Evolutionary conservation across 495 filamentous ascomycete genomes (phyloP).

Genomic region (Amniculicola lignicola): DNA sequence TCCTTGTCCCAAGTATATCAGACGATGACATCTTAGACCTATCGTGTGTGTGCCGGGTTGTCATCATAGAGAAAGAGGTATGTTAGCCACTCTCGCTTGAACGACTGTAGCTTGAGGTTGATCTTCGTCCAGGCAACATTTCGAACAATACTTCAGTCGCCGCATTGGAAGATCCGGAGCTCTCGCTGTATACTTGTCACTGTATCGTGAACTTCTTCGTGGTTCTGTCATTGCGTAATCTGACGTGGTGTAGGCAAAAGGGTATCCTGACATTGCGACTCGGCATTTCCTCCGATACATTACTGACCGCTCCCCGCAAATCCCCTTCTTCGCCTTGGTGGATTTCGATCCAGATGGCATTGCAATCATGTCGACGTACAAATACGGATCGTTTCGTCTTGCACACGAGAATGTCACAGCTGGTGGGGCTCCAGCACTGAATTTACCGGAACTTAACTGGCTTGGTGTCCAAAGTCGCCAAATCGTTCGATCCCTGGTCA

Average conservation of each 20-base stretch:
- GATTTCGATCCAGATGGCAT: constrained; percentile 90
- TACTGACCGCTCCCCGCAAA: constrained; percentile 36
- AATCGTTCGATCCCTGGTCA: constrained; percentile 40
- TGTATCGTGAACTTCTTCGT: constrained; percentile 41
- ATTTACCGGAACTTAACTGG: constrained; percentile 62
- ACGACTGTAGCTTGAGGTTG: constrained; percentile 4
- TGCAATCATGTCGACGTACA: constrained; percentile 81
- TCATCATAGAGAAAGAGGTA: constrained; percentile 93
- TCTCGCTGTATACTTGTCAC: constrained; percentile 65
- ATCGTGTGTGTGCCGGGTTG: constrained; percentile 60
- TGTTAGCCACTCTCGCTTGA: not conserved
- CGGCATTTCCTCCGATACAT: constrained; percentile 61
- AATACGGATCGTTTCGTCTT: constrained; percentile 71
- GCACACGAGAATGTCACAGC: constrained; percentile 60
- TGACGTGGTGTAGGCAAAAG: constrained; percentile 66
- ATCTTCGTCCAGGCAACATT: constrained; percentile 66
- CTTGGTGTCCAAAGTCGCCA: constrained; percentile 69
- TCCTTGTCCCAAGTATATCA: constrained; percentile 60
- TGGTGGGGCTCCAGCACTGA: constrained; percentile 37
- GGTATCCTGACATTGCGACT: constrained; percentile 85
- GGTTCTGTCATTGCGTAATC: not conserved
- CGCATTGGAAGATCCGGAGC: constrained; percentile 50
- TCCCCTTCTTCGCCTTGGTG: constrained; percentile 64
- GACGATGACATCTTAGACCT: constrained; percentile 56
- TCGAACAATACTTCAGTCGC: constrained; percentile 58